A percentile compares a stretch with the other conserved stretches of the same genome.
Conservation (phyloP, 345 rosid genomes). For the Sapria himalayana region DNA sequence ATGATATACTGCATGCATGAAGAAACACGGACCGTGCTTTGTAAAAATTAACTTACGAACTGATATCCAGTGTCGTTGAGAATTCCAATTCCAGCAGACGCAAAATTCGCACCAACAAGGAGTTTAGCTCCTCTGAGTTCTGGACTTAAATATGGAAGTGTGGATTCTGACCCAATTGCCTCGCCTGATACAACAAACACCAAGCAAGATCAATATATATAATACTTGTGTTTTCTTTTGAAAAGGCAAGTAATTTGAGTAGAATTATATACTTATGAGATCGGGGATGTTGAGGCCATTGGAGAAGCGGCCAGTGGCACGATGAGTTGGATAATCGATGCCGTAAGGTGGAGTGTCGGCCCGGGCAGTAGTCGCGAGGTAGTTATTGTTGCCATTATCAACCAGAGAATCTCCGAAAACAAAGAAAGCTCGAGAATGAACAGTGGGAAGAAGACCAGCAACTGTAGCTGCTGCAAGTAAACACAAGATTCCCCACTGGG, state of each 20-base stretch:
- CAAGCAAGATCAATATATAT: neutral
- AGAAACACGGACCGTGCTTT: neutral
- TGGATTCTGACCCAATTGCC: slow-evolving; percentile 37
- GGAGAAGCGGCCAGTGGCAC: slow-evolving; percentile 69
- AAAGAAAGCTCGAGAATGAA: slow-evolving; percentile 48
- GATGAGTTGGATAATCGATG: slow-evolving; percentile 50
- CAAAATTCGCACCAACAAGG: slow-evolving; percentile 75
- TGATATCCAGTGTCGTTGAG: slow-evolving; percentile 84
- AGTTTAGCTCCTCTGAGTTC: slow-evolving; percentile 33
- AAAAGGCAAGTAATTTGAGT: neutral
- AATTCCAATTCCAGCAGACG: slow-evolving; percentile 88
- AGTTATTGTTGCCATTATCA: slow-evolving; percentile 77
- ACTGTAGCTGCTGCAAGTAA: no score
- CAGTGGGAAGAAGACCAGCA: no score
- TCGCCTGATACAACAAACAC: slow-evolving; percentile 21
- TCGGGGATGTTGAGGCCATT: slow-evolving; percentile 84
- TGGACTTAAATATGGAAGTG: slow-evolving; percentile 69
- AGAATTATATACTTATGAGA: slow-evolving; percentile 27
- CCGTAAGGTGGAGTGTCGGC: slow-evolving; percentile 71
- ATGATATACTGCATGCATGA: neutral
- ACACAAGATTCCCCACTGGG: no score
- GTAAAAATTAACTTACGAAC: slow-evolving; percentile 32
- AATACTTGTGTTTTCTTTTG: neutral
- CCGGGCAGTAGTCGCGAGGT: slow-evolving; percentile 57
- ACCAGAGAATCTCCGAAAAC: slow-evolving; percentile 71